Conservation (phyloP, 495 filamentous ascomycete species). For the Bryoglossum gracile region DNA sequence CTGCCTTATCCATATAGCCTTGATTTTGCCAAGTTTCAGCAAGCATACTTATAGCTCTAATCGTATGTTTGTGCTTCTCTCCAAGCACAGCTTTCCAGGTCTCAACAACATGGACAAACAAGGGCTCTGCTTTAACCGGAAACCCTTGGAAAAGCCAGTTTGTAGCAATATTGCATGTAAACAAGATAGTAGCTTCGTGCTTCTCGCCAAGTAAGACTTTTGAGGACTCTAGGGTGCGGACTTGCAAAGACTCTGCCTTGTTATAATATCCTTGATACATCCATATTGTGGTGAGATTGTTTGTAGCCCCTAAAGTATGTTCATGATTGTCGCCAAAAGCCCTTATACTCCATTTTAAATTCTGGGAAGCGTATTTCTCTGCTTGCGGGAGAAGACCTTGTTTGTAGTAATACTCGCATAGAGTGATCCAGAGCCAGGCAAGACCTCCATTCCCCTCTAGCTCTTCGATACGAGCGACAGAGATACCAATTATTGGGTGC, state of each 20-base stretch:
- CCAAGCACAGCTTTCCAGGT: slow-evolving; percentile 12
- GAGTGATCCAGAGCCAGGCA: slow-evolving; percentile 6
- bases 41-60: slow-evolving; percentile 24
- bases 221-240: slow-evolving; percentile 18
- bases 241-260: slow-evolving; percentile 27
- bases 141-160: slow-evolving; percentile 14
- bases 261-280: slow-evolving; percentile 7
- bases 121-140: slow-evolving; percentile 24
- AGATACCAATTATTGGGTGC: slow-evolving; percentile 30
- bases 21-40: slow-evolving; percentile 8
- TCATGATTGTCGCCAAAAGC: slow-evolving; percentile 17
- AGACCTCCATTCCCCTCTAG: slow-evolving; percentile 2
- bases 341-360: slow-evolving; percentile 15
- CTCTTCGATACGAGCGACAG: slow-evolving; percentile 32
- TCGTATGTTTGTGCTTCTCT: slow-evolving; percentile 25
- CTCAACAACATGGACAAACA: slow-evolving; percentile 23
- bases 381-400: slow-evolving; percentile 15
- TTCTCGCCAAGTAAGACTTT: slow-evolving; percentile 16
- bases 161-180: slow-evolving; percentile 24
- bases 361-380: slow-evolving; percentile 11
- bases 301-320: slow-evolving; percentile 29
- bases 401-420: slow-evolving; percentile 17
- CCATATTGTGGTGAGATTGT: slow-evolving; percentile 23
- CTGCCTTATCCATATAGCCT: slow-evolving; percentile 14
- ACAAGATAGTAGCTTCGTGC: slow-evolving; percentile 26